These are phyloP conservation scores for Climacium dendroides DNA, from an alignment of 225 moss, liverwort and hornwort genomes.

Conservation along the genomic window DNA sequence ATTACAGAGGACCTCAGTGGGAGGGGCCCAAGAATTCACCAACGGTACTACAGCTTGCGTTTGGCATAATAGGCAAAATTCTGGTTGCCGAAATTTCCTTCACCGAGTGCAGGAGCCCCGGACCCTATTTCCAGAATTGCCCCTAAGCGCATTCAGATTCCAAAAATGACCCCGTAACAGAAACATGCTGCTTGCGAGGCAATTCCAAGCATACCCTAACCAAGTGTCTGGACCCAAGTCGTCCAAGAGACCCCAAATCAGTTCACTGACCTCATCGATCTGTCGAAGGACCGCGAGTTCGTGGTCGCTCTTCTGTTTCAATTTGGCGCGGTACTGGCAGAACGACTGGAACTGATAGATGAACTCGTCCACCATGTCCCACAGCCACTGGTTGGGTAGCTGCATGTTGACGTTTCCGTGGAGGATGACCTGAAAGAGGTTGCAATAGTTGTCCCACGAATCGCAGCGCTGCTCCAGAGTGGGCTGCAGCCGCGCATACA, in stretches of 20 bases:
- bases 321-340: constrained; percentile 95
- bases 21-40: not conserved
- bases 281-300: constrained; percentile 82
- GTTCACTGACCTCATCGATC: constrained; percentile 67
- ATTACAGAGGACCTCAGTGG: not conserved
- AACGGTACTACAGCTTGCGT: not conserved
- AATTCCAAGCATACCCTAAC: not conserved
- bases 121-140: not conserved
- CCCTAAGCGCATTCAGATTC: not conserved
- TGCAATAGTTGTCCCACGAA: constrained; percentile 99
- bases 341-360: constrained; percentile 99
- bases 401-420: constrained; percentile 99
- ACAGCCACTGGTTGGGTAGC: constrained; percentile 96
- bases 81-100: not conserved
- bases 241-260: not conserved
- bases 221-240: not conserved
- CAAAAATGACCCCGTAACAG: not conserved
- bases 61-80: not conserved
- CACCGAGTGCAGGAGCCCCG: not conserved
- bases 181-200: not conserved
- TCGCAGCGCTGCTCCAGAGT: constrained; percentile 94
- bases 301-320: constrained; percentile 89
- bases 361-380: constrained; percentile 99
- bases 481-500: constrained; percentile 82
- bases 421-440: constrained; percentile 87